Evolutionary conservation across 1,284 basidiomycete genomes (phyloP).

Genomic region (Porogramme epimiltina): DNA sequence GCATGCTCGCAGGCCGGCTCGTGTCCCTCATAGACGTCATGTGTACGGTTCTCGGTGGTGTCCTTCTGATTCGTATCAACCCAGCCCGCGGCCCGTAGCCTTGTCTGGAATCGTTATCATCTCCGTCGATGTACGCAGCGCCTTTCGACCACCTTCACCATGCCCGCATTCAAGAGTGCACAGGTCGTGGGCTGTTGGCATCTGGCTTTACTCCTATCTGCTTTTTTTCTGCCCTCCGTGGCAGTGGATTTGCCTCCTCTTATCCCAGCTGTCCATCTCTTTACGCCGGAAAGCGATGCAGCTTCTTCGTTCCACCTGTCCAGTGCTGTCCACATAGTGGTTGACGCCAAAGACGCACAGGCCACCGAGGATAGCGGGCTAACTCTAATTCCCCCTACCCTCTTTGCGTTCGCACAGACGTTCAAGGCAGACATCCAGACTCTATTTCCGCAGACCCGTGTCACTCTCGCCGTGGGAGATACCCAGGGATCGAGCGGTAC

Average conservation of each 20-base stretch:
- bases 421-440: constrained; percentile 31
- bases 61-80: background rate
- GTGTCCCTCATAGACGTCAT: background rate
- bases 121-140: background rate
- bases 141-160: background rate
- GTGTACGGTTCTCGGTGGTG: background rate
- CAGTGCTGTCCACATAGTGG: constrained; percentile 20
- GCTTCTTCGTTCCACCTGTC: constrained; percentile 19
- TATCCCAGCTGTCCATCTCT: constrained; percentile 26
- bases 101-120: background rate
- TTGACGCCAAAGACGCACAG: constrained; percentile 23
- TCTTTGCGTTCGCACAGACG: constrained; percentile 32
- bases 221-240: background rate
- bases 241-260: constrained; percentile 15
- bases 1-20: too few relatives aligned
- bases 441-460: constrained; percentile 22
- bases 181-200: background rate
- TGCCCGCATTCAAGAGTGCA: background rate
- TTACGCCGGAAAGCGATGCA: background rate
- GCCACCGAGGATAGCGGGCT: constrained; percentile 25
- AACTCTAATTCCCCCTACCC: constrained; percentile 36
- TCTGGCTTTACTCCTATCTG: background rate
- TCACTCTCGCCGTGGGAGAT: constrained; percentile 18
- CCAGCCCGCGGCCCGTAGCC: constrained; percentile 5
- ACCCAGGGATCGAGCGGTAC: constrained; percentile 1